Evolutionary conservation across 192 early-diverging fungal species (phyloP).

Genomic region (Chytriomyces sp.): DNA sequence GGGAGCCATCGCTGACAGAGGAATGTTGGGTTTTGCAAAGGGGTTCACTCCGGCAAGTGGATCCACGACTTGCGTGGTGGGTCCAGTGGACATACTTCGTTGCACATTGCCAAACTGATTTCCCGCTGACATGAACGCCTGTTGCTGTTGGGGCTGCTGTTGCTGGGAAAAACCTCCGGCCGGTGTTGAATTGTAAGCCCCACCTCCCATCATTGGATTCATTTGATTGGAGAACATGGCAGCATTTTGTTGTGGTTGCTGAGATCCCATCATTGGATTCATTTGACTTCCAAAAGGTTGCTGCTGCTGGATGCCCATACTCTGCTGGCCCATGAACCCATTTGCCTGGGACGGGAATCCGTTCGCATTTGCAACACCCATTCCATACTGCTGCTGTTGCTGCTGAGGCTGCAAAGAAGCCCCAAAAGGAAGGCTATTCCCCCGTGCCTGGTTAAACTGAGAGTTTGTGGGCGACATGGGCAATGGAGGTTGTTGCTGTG

Average conservation of each 20-base stretch:
- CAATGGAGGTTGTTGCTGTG: not conserved
- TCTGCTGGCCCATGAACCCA: no score
- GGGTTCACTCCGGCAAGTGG: conserved; percentile 28
- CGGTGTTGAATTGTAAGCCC: no score
- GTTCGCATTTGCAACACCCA: not conserved
- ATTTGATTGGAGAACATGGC: no score
- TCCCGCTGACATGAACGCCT: not conserved
- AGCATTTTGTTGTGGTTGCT: no score
- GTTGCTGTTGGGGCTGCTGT: not conserved
- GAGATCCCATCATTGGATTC: no score
- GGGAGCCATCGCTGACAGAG: conserved; percentile 15
- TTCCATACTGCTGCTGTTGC: not conserved
- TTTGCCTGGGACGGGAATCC: not conserved
- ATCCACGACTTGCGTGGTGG: conserved; percentile 22
- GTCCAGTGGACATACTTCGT: not conserved
- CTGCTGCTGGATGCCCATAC: no score
- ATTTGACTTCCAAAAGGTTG: no score
- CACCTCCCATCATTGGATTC: no score
- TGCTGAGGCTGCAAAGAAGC: conserved; percentile 1
- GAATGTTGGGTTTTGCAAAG: conserved; percentile 26
- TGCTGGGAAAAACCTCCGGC: no score
- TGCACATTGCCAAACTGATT: not conserved
- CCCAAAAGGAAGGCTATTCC: not conserved
- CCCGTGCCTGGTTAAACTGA: not conserved
- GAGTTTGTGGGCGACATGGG: not conserved